phyloP scores from a whole-genome alignment of 306 rosid genomes.

The Amphicarpaea edgeworthii region DNA sequence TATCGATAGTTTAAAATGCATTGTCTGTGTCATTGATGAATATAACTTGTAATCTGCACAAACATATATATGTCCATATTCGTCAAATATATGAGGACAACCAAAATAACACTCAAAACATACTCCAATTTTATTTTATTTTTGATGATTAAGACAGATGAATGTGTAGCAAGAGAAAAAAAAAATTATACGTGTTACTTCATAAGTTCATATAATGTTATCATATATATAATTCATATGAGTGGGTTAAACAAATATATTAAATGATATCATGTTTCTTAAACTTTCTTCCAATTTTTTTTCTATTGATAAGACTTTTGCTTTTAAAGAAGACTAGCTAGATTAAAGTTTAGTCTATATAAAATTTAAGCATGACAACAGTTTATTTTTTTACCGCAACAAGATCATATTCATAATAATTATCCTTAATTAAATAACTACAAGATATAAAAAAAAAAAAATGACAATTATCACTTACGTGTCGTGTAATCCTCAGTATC shows the following conservation, averaged over 20 bases:
- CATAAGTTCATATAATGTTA: not conserved
- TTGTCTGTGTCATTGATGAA: constrained; percentile 3
- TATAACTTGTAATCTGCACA: constrained; percentile 2
- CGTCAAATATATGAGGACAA: constrained; percentile 20
- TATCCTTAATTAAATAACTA: too few species aligned
- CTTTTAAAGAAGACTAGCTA: too few species aligned
- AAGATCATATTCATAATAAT: too few species aligned
- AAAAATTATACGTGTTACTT: not conserved
- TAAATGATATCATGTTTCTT: not conserved
- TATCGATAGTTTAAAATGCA: not conserved
- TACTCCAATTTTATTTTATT: not conserved
- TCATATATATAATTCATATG: not conserved
- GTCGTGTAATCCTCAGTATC: too few species aligned
- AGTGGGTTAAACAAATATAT: not conserved
- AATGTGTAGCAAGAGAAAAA: not conserved
- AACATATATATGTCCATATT: constrained; percentile 2
- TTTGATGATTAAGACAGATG: not conserved
- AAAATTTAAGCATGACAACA: not conserved
- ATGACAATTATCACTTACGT: too few species aligned
- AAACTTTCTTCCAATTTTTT: not conserved
- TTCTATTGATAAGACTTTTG: too few species aligned
- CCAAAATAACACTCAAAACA: not conserved
- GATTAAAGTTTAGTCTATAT: not conserved
- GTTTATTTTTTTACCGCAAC: too few species aligned
- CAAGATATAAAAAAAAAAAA: too few species aligned